Conservation (phyloP, 176 grass and related monocot species). For the Aegilops sharonensis region DNA sequence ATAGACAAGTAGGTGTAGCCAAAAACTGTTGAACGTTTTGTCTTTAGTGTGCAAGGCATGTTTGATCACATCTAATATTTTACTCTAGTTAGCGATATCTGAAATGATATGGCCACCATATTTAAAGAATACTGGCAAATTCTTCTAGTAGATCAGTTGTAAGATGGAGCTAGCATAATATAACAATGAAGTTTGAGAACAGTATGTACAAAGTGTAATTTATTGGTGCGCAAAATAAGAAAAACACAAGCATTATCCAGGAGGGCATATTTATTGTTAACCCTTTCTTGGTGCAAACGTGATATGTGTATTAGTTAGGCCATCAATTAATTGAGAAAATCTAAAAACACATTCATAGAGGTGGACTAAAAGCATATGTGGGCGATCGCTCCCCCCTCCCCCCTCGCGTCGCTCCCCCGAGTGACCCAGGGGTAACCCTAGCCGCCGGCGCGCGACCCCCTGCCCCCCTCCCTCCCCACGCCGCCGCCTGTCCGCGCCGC, state of each 20-base stretch:
- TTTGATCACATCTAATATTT: background rate
- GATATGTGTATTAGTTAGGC: background rate
- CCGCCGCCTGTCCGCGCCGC: too few relatives aligned
- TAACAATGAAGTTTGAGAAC: background rate
- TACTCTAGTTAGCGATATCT: background rate
- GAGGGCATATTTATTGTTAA: background rate
- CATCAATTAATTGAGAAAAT: constrained; percentile 5
- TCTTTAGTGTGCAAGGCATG: background rate
- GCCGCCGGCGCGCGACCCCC: too few relatives aligned
- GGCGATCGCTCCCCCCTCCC: too few relatives aligned
- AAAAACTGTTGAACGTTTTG: background rate
- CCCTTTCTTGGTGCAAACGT: background rate
- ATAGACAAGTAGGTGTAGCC: background rate
- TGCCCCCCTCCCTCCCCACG: too few relatives aligned
- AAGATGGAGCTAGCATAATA: background rate
- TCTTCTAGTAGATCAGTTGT: background rate
- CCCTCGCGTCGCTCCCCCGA: too few relatives aligned
- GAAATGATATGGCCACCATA: constrained; percentile 3
- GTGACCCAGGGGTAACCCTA: too few relatives aligned
- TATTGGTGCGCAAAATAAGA: background rate
- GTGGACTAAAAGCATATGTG: background rate
- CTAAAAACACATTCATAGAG: background rate
- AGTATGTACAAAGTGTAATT: background rate
- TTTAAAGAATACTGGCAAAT: constrained; percentile 8
- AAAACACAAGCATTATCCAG: constrained; percentile 15